Evolutionary conservation across 2,329 filamentous ascomycete genomes (phyloP).

Genomic region (Tolypocladium paradoxum): DNA sequence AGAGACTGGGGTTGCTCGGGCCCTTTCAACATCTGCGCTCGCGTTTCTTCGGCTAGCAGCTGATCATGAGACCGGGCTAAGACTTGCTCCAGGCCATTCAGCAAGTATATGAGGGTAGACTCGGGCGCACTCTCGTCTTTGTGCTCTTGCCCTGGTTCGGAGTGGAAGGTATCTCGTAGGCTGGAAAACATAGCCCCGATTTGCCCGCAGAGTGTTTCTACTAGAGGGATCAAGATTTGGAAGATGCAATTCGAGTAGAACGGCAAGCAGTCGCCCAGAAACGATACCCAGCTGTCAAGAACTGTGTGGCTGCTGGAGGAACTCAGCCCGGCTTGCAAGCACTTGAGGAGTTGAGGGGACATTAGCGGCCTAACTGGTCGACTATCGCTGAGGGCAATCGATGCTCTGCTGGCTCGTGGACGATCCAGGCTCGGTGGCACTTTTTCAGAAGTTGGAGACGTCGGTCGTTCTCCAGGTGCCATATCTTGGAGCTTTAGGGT

Average conservation of each 20-base stretch:
- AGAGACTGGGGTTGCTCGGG: constrained; percentile 79
- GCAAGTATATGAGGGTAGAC: constrained; percentile 66
- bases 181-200: constrained; percentile 62
- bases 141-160: constrained; percentile 10
- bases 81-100: constrained; percentile 89
- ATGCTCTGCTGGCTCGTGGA: constrained; percentile 25
- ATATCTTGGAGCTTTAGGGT: constrained; percentile 55
- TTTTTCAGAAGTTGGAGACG: constrained; percentile 37
- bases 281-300: constrained; percentile 83
- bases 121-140: constrained; percentile 39
- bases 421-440: constrained; percentile 30
- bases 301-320: constrained; percentile 63
- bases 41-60: constrained; percentile 64
- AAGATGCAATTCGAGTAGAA: constrained; percentile 79
- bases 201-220: constrained; percentile 78
- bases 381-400: constrained; percentile 21
- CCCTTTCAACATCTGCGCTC: constrained; percentile 57
- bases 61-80: constrained; percentile 79
- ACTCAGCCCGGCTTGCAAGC: constrained; percentile 70
- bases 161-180: constrained; percentile 53
- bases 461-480: constrained; percentile 26
- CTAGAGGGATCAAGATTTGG: constrained; percentile 79
- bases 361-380: constrained; percentile 31
- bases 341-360: constrained; percentile 65
- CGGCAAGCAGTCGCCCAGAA: constrained; percentile 73